Evolutionary conservation across 2,329 filamentous ascomycete genomes (phyloP).

Genomic region (Sporothrix phasma): DNA sequence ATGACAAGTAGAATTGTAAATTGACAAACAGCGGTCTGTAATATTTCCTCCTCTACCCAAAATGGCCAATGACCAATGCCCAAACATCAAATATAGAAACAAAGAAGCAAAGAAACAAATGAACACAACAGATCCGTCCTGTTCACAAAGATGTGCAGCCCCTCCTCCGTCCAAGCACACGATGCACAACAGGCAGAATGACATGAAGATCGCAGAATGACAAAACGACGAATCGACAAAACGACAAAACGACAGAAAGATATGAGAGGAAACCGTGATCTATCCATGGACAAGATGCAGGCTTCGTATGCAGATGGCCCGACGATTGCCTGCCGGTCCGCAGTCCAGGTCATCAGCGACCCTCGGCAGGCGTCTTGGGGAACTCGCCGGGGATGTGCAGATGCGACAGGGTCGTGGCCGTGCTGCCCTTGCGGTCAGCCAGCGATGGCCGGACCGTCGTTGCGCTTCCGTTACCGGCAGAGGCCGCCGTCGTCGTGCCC

Average conservation of each 20-base stretch:
- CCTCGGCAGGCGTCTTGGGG: constrained; percentile 3
- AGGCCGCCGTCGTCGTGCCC: neutral
- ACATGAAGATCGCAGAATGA: neutral
- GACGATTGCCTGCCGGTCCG: neutral
- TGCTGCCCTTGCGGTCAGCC: constrained; percentile 31
- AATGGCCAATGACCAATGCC: constrained; percentile 15
- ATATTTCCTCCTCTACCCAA: constrained; percentile 8
- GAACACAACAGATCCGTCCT: neutral
- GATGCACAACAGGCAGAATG: neutral
- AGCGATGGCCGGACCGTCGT: constrained; percentile 6
- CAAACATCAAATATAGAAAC: neutral
- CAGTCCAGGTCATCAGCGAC: neutral
- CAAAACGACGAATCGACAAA: neutral
- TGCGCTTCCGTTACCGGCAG: neutral
- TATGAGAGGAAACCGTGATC: constrained; percentile 6
- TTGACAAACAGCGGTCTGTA: neutral
- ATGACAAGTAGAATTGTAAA: neutral
- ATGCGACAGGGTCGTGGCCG: constrained; percentile 48
- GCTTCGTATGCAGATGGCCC: neutral
- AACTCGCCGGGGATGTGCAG: constrained; percentile 61
- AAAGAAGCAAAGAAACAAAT: neutral
- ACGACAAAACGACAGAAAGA: neutral
- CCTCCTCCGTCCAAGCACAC: neutral
- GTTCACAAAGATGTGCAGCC: neutral
- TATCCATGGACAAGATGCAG: neutral